Evolutionary conservation across 2,329 filamentous ascomycete species (phyloP).

Genomic region (Penicillium polonicum): DNA sequence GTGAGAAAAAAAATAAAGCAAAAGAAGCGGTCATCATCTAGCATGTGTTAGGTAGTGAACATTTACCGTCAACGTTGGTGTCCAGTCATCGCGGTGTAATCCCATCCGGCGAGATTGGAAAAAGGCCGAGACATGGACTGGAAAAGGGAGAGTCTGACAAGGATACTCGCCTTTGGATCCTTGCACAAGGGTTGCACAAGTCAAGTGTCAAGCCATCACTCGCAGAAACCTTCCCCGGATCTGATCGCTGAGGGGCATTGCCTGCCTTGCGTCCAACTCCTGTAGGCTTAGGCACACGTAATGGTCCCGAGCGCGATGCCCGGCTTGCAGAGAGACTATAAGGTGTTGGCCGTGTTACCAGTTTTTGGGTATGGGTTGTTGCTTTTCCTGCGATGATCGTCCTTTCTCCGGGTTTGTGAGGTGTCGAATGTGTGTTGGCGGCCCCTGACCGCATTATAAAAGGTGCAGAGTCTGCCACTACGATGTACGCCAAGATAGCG

Average conservation of each 20-base stretch:
- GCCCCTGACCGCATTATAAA: slow-evolving; percentile 6
- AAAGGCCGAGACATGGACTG: slow-evolving; percentile 19
- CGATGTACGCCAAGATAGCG: not conserved
- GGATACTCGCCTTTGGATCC: slow-evolving; percentile 14
- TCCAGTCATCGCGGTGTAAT: slow-evolving; percentile 5
- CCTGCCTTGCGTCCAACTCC: slow-evolving; percentile 13
- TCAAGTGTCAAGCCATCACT: slow-evolving; percentile 19
- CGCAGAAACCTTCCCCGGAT: slow-evolving; percentile 23
- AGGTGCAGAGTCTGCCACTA: not conserved
- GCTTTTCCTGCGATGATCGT: not conserved
- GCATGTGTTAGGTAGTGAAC: not conserved
- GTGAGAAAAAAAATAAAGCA: not conserved
- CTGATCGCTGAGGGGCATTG: slow-evolving; percentile 2
- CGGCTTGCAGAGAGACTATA: not conserved
- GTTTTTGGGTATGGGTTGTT: not conserved
- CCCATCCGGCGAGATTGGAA: slow-evolving; percentile 15
- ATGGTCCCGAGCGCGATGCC: not conserved
- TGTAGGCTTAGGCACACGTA: not conserved
- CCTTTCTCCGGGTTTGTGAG: slow-evolving; percentile 10
- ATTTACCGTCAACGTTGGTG: not conserved
- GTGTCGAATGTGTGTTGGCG: slow-evolving; percentile 2
- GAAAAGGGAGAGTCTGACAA: slow-evolving; percentile 13
- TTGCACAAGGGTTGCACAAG: slow-evolving; percentile 22
- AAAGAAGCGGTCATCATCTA: not conserved
- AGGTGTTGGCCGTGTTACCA: not conserved